Evolutionary conservation across 192 early-diverging fungal genomes (phyloP), one percentile per base, ranked within the genome.

Genomic region (Geranomyces michiganensis): DNA sequence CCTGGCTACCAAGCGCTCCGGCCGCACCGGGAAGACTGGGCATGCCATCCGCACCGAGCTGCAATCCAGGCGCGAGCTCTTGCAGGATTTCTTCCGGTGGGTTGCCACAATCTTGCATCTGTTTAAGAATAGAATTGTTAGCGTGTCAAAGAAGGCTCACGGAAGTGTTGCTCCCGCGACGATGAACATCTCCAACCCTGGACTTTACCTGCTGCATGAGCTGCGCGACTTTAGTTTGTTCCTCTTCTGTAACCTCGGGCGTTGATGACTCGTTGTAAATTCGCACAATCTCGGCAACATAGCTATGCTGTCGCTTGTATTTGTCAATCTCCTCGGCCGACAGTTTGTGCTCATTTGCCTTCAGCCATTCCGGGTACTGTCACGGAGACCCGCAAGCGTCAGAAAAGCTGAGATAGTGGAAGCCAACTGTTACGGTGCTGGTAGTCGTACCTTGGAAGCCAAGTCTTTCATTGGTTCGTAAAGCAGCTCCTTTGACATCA

Each of bases 401-500:
- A 41, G 36, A 10, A 41, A 27, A 56, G 41, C 41, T 55, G 62
- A 62, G 19, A 65, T 36, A 3, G 10, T 3, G 36, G 5, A 41
- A 7, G 5, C 36, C 5, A 41, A 10, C 10, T 43, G 2, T 30
- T n/a, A 63, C 36, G 36, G 3, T 41, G 36, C 3, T 10, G 36
- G 10, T 10, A 3, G 3, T 41, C 59, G 53, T 84, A 92, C 92
- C 83, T 90, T 92, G 15, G 65, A 75, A 24, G 87, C 85, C 56
- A 99, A 79, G 47, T 99, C 96, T 79, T 91, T 92, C 84, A 99
- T 93, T 12, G 96, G 96, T 78, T 98, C 96, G 80, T 95, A 92
- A 49, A 99, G 80, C 26, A 98, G 81, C 31, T 97, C 96, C 71
- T 94, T 96, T 46, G 90, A 90, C 89, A 96, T 92, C 36, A 99